phyloP scores from a whole-genome alignment of 2,329 filamentous ascomycete genomes.

The Mycocentrospora acerina region DNA sequence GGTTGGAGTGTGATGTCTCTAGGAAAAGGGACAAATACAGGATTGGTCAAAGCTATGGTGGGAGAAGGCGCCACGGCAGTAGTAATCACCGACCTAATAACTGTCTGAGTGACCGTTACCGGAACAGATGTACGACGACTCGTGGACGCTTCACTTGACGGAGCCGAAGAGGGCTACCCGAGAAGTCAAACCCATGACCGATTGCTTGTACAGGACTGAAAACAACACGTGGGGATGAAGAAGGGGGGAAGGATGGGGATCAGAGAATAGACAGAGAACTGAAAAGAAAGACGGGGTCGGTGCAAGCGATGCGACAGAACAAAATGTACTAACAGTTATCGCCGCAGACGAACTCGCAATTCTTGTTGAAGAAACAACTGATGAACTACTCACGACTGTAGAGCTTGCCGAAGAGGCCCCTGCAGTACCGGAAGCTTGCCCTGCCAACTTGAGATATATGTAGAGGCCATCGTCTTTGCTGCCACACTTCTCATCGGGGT shows the following conservation, averaged over 20 bases:
- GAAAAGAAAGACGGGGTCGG: conserved; percentile 2
- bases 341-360: conserved; percentile 15
- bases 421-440: conserved; percentile 60
- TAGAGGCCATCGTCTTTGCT: conserved; percentile 55
- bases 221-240: conserved; percentile 1
- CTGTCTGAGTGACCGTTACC: conserved; percentile 29
- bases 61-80: conserved; percentile 13
- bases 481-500: conserved; percentile 66
- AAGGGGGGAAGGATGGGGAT: conserved; percentile 1
- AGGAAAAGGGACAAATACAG: conserved; percentile 21
- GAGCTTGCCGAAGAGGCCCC: conserved; percentile 36
- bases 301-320: conserved; percentile 14
- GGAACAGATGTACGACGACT: conserved; percentile 21
- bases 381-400: conserved; percentile 24
- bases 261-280: conserved; percentile 2
- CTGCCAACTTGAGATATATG: conserved; percentile 61
- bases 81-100: conserved; percentile 22
- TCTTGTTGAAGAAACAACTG: conserved; percentile 16
- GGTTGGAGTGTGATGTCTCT: not conserved
- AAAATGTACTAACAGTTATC: conserved; percentile 35
- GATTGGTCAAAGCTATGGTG: conserved; percentile 10
- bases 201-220: conserved; percentile 7
- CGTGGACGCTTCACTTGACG: conserved; percentile 28
- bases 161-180: conserved; percentile 36
- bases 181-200: conserved; percentile 32